phyloP scores from a whole-genome alignment of 441 rosid species.

The Raphanus hybrid region DNA sequence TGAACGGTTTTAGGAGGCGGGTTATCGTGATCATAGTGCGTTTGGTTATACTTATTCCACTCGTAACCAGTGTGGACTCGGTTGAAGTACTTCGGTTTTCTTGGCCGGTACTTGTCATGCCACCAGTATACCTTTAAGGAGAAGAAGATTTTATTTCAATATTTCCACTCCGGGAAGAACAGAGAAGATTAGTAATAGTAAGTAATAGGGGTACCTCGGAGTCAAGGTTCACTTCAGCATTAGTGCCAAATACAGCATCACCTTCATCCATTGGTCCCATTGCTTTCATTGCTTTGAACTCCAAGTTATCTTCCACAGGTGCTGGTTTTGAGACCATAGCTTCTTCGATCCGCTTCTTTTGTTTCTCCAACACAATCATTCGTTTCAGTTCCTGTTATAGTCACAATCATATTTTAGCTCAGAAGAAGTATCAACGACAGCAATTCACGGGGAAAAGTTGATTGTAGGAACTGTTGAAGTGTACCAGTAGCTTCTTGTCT shows the following conservation, averaged over 20 bases:
- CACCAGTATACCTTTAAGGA: slow-evolving; percentile 86
- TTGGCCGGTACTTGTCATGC: slow-evolving; percentile 96
- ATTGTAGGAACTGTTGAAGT: slow-evolving; percentile 4
- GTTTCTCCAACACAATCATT: slow-evolving; percentile 66
- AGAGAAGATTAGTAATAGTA: not conserved
- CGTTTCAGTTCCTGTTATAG: slow-evolving; percentile 71
- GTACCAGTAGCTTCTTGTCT: slow-evolving; percentile 82
- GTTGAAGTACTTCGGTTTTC: slow-evolving; percentile 94
- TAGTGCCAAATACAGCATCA: slow-evolving; percentile 89
- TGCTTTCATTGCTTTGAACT: slow-evolving; percentile 85
- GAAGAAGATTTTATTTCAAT: not conserved
- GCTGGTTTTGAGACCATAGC: slow-evolving; percentile 74
- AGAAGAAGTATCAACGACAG: slow-evolving; percentile 1
- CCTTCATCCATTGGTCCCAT: slow-evolving; percentile 99
- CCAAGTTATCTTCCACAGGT: slow-evolving; percentile 76
- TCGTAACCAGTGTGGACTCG: slow-evolving; percentile 96
- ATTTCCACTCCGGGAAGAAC: not conserved
- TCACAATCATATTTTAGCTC: slow-evolving; percentile 20
- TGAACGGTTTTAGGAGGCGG: slow-evolving; percentile 97
- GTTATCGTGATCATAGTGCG: slow-evolving; percentile 94
- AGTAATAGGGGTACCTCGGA: slow-evolving; percentile 58
- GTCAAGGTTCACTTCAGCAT: slow-evolving; percentile 91
- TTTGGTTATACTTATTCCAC: slow-evolving; percentile 96
- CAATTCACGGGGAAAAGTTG: slow-evolving; percentile 5
- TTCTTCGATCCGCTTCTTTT: slow-evolving; percentile 73